Conservation (phyloP, 164 flowering plant species). For the Macadamia tetraphylla region DNA sequence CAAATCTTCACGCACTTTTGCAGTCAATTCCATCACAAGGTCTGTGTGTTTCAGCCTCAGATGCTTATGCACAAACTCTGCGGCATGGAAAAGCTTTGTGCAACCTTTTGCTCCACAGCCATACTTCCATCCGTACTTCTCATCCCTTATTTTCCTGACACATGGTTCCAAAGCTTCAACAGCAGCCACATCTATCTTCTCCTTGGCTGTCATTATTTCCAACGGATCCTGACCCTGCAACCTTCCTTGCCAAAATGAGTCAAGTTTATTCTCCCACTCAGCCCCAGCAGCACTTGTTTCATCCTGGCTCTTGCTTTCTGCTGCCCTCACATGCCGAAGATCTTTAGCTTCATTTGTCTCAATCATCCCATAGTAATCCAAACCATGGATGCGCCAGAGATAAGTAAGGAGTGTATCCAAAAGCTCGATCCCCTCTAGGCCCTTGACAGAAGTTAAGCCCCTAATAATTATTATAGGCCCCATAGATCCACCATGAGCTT, state of each 20-base stretch:
- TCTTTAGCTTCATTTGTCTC: slow-evolving; percentile 87
- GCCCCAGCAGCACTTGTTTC: slow-evolving; percentile 34
- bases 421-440: slow-evolving; percentile 89
- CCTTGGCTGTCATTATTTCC: slow-evolving; percentile 91
- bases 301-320: slow-evolving; percentile 59
- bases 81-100: slow-evolving; percentile 97
- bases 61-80: slow-evolving; percentile 97
- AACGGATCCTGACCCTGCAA: slow-evolving; percentile 80
- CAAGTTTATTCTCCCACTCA: slow-evolving; percentile 93
- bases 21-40: slow-evolving; percentile 73
- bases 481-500: slow-evolving; percentile 63
- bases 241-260: slow-evolving; percentile 80
- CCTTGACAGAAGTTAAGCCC: slow-evolving; percentile 82
- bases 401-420: slow-evolving; percentile 85
- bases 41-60: slow-evolving; percentile 90
- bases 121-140: slow-evolving; percentile 99
- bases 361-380: slow-evolving; percentile 90
- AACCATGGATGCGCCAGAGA: slow-evolving; percentile 93
- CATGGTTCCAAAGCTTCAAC: slow-evolving; percentile 79
- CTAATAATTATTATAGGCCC: slow-evolving; percentile 83
- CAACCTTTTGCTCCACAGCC: slow-evolving; percentile 99
- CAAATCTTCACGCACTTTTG: slow-evolving; percentile 88
- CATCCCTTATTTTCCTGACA: slow-evolving; percentile 96
- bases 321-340: slow-evolving; percentile 78
- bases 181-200: slow-evolving; percentile 88